Evolutionary conservation across 257 asterid genomes (phyloP).

Genomic region (Ophiorrhiza pumila): DNA sequence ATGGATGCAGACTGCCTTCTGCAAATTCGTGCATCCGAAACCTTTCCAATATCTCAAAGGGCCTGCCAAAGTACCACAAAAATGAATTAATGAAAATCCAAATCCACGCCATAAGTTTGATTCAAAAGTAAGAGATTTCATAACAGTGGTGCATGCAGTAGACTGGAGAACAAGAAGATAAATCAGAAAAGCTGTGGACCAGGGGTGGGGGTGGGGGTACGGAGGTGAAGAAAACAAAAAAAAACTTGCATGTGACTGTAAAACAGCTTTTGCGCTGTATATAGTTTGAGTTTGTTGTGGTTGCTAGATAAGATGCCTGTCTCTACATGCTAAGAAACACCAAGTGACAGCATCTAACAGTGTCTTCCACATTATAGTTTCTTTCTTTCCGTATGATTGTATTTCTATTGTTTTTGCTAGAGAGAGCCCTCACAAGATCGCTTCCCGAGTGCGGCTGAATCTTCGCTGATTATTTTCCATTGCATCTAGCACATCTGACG

Average conservation of each 20-base stretch:
- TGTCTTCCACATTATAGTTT: not conserved
- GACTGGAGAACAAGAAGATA: not conserved
- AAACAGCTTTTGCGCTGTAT: not conserved
- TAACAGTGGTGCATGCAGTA: not conserved
- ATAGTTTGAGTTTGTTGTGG: not conserved
- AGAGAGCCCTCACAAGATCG: conserved; percentile 52
- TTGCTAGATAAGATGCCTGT: not conserved
- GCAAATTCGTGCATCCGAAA: conserved; percentile 83
- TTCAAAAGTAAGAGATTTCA: not conserved
- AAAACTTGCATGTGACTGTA: not conserved
- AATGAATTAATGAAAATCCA: not conserved
- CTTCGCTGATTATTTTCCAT: conserved; percentile 84
- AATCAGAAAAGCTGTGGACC: not conserved
- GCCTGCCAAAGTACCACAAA: conserved; percentile 49
- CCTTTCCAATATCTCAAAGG: conserved; percentile 84
- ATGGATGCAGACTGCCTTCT: conserved; percentile 86
- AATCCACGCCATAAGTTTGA: not conserved
- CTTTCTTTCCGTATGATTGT: not conserved
- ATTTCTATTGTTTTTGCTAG: not conserved
- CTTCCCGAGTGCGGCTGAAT: conserved; percentile 60
- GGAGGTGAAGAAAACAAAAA: not conserved
- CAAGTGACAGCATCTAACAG: not conserved
- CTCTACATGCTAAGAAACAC: not conserved
- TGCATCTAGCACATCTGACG: conserved; percentile 55
- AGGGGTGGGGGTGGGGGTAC: too few species aligned